Conservation (phyloP, 495 filamentous ascomycete species). For the Astrothelium macrocarpum region DNA sequence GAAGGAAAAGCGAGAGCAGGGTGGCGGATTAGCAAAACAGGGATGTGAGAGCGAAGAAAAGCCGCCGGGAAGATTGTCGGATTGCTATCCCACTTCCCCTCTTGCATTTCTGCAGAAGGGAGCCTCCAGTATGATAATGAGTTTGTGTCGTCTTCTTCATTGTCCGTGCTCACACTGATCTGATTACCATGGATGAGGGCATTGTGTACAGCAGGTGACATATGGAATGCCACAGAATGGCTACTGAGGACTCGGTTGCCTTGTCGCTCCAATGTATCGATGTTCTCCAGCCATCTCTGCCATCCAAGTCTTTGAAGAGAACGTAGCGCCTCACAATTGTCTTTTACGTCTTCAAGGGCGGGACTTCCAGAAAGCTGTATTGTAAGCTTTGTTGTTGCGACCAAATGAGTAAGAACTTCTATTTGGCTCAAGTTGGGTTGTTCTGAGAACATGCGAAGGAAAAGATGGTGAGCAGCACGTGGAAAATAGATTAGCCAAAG, state of each 20-base stretch:
- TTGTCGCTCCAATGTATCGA: background rate
- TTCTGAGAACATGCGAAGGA: background rate
- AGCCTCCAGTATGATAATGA: background rate
- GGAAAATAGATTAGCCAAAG: background rate
- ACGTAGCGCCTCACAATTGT: background rate
- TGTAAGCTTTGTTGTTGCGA: background rate
- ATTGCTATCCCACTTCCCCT: background rate
- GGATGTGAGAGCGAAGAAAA: background rate
- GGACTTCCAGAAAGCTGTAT: background rate
- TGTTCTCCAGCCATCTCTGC: background rate
- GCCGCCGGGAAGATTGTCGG: background rate
- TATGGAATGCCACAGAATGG: background rate
- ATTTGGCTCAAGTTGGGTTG: background rate
- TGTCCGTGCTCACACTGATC: background rate
- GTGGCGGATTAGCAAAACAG: background rate
- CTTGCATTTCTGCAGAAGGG: background rate
- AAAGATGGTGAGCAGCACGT: background rate
- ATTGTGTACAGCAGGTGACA: background rate
- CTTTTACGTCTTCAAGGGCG: background rate
- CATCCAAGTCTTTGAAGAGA: background rate
- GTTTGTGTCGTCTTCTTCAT: background rate
- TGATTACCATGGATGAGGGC: background rate
- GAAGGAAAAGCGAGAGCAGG: background rate
- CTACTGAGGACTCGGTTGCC: background rate
- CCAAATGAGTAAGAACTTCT: background rate